phyloP scores from a whole-genome alignment of 2,329 filamentous ascomycete species.

The Aspergillus japonicus region DNA sequence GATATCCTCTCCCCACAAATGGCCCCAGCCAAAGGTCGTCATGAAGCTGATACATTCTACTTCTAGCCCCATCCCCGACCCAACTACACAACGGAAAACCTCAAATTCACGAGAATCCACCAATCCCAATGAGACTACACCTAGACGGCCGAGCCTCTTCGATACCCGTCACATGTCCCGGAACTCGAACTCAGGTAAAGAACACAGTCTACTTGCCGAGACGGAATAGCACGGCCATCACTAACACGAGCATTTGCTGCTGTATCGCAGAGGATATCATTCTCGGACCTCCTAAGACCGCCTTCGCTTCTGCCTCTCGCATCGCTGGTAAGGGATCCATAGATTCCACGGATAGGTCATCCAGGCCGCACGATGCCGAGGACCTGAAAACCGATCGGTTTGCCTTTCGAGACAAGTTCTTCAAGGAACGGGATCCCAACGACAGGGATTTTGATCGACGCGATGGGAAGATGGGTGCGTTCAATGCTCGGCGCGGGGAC shows the following conservation, averaged over 20 bases:
- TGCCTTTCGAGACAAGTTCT: conserved; percentile 54
- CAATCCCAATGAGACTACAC: conserved; percentile 34
- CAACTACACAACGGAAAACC: conserved; percentile 40
- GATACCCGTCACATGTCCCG: conserved; percentile 47
- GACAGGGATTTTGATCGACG: conserved; percentile 41
- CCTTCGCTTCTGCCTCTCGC: conserved; percentile 75
- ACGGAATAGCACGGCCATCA: conserved; percentile 1
- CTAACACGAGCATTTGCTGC: conserved; percentile 33
- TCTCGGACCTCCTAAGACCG: conserved; percentile 78
- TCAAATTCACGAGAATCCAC: conserved; percentile 36
- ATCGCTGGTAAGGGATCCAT: conserved; percentile 46
- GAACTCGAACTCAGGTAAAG: conserved; percentile 50
- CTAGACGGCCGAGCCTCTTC: conserved; percentile 43
- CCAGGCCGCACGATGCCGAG: conserved; percentile 56
- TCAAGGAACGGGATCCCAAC: conserved; percentile 37
- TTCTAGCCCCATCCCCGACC: conserved; percentile 44
- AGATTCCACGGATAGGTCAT: conserved; percentile 46
- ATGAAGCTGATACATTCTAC: conserved; percentile 23
- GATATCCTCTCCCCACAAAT: not conserved
- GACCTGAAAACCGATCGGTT: conserved; percentile 60
- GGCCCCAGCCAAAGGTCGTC: conserved; percentile 6
- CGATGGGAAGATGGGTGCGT: conserved; percentile 33
- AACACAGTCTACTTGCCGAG: not conserved
- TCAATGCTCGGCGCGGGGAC: conserved; percentile 40
- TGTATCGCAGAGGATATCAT: conserved; percentile 69